A percentile compares a stretch with the other conserved stretches of the same genome.
Conservation (phyloP, 179 eudicot genomes). For the Dionaea muscipula region DNA sequence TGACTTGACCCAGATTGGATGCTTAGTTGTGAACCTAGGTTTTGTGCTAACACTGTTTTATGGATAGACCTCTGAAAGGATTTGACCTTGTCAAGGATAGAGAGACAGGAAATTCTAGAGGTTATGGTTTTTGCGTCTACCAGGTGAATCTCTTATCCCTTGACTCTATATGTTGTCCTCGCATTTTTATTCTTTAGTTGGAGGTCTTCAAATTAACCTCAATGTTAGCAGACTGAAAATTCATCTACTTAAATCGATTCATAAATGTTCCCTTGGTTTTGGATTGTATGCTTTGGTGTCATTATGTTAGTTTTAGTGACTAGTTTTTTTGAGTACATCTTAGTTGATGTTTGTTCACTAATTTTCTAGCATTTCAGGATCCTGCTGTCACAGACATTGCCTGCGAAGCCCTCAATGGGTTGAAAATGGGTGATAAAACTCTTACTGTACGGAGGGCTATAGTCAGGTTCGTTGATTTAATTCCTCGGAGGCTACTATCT, state of each 20-base stretch:
- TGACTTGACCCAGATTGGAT: not conserved
- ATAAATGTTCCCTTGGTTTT: not conserved
- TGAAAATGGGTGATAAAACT: slow-evolving; percentile 89
- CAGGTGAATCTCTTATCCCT: slow-evolving; percentile 32
- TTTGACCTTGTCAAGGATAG: slow-evolving; percentile 85
- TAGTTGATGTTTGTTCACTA: not conserved
- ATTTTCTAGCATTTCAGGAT: slow-evolving; percentile 30
- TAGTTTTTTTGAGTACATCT: not conserved
- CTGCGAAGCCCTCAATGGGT: slow-evolving; percentile 77
- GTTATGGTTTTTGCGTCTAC: slow-evolving; percentile 75
- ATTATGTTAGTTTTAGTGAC: not conserved
- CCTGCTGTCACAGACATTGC: slow-evolving; percentile 69
- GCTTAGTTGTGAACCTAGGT: slow-evolving; percentile 1
- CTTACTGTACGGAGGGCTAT: slow-evolving; percentile 80
- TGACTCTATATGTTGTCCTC: not conserved
- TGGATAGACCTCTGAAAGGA: slow-evolving; percentile 52
- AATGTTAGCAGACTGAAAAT: too few species aligned
- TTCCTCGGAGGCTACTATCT: not conserved
- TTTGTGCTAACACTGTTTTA: slow-evolving; percentile 8
- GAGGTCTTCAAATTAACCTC: too few species aligned
- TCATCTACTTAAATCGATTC: not conserved
- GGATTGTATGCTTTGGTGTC: not conserved
- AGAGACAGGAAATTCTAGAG: slow-evolving; percentile 81
- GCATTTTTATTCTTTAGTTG: too few species aligned
- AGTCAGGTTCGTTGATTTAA: slow-evolving; percentile 39